A percentile compares a stretch with the other conserved stretches of the same genome.
These are phyloP conservation scores for Luffa aegyptiaca DNA, from an alignment of 306 rosid species.

Conservation along the genomic window DNA sequence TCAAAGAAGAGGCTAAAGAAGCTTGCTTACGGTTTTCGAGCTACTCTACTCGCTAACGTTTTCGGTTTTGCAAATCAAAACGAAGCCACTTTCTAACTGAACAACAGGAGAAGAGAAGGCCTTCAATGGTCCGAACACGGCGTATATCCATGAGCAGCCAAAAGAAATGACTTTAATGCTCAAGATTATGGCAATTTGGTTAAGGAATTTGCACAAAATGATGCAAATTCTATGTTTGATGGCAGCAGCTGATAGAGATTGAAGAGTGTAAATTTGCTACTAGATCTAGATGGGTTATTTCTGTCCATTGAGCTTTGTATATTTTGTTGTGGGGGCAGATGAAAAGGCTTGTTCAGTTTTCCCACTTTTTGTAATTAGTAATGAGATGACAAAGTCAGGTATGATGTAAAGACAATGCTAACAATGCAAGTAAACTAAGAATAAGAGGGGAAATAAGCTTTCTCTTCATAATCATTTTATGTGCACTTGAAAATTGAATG, in stretches of 20 bases:
- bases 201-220: neutral
- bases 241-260: neutral
- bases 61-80: neutral
- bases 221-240: conserved; percentile 1
- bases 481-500: neutral
- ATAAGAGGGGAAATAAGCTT: neutral
- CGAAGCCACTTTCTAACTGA: neutral
- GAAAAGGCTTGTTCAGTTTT: neutral
- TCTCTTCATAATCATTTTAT: neutral
- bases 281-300: neutral
- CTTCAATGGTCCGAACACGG: neutral
- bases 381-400: neutral
- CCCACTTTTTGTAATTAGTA: neutral
- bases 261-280: neutral
- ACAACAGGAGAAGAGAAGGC: neutral
- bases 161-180: neutral
- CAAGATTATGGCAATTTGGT: neutral
- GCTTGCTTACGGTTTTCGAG: neutral
- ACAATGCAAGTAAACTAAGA: neutral
- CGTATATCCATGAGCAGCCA: neutral
- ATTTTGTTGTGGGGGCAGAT: neutral
- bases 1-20: conserved; percentile 18
- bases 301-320: neutral
- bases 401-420: neutral
- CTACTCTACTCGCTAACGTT: neutral